Evolutionary conservation across 2,329 filamentous ascomycete genomes (phyloP), one percentile per base, ranked within the genome.

Genomic region (Pseudogymnoascus sp.): DNA sequence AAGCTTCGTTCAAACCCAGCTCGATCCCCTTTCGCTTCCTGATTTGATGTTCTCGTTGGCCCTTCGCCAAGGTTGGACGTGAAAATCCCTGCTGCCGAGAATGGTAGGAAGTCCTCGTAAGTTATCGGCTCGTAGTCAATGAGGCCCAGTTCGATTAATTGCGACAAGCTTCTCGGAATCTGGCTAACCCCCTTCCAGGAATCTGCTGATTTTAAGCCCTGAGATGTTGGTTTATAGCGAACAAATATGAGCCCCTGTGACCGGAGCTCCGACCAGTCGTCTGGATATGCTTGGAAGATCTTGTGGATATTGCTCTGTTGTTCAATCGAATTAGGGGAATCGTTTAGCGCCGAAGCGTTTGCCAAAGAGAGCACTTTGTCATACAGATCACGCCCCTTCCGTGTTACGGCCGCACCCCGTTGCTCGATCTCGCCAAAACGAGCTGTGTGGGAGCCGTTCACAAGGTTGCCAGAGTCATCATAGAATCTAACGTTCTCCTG

Each of bases 351-450:
- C 30, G 30, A 32, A 4, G 30, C 30, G 30, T 32, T 32, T 7
- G 30, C 30, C 30, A 7, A 11, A 32, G 30, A 32, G 6, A 81
- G 67, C n/a, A 79, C 67, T 57, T 68, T 62, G 63, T 82, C 79
- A 28, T 81, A 82, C 1, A 80, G 62, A 2, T 67, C 64, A 1
- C 79, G 70, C 0, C 80, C 79, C 2, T 73, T 70, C 0, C 67
- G 69, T 0, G 79, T 82, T 6, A 82, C 70, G 0, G 79, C 79
- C 3, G 75, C 77, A 0, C 80, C 80, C 2, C 80, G 73, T 65
- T 82, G 76, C 64, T 82, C 79, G 6, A 82, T 76, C 65, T 82
- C 80, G 0, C 79, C 80, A 34, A 81, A 82, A 0, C 79, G 72
- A 0, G 79, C 79, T 4, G 72, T 78, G 59, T 82, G 79, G 0